Base-by-base conservation (phyloP, 371 early-diverging fungal genomes). In the Mucor mucedo region DNA sequence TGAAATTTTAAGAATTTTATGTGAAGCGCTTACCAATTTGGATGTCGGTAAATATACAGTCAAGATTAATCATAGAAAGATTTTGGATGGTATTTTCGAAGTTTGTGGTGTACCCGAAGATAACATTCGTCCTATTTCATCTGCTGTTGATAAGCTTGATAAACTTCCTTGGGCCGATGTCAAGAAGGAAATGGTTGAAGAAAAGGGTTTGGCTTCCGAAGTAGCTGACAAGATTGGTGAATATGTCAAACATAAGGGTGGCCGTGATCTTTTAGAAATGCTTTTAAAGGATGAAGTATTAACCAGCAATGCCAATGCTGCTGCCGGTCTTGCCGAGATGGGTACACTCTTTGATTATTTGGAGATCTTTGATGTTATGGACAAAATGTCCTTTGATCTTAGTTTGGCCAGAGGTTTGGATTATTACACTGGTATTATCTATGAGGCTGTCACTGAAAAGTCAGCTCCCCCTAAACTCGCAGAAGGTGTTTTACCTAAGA, bases 351-450 rank as follows among this genome's bases (percentile, higher is more conserved):
- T 96, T 69, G 85, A 84, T 63, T 99, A 95, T 81, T 82, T 97
- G 57, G 87, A 88, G 30, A 82, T 95, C n/a, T 91, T 94, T 65
- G 87, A 87, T 8, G 88, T 97, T 27, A 70, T 77, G 16, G 79
- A 90, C 44, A 83, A 84, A 79, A 86, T 95, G 54, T 90, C 92
- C 1, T 93, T 99, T 70, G 99, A 99, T 80, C 82, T 99, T 54
- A 92, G 92, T 64, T 85, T 99, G 65, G 99, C 99, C 13, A 87
- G 99, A 63, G 99, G 99, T 16, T 78, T 99, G 52, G 99, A 99
- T 75, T 99, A 99, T 77, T 99, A 99, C 83, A 99, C 99, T 27
- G 99, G 99, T 35, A 89, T 99, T 59, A 98, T 99, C 68, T 95
- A 98, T 75, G 99, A 99, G 79, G 99, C 97, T 11, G 93, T 96